Conservation (phyloP, 345 rosid species). For the Populus davidiana region DNA sequence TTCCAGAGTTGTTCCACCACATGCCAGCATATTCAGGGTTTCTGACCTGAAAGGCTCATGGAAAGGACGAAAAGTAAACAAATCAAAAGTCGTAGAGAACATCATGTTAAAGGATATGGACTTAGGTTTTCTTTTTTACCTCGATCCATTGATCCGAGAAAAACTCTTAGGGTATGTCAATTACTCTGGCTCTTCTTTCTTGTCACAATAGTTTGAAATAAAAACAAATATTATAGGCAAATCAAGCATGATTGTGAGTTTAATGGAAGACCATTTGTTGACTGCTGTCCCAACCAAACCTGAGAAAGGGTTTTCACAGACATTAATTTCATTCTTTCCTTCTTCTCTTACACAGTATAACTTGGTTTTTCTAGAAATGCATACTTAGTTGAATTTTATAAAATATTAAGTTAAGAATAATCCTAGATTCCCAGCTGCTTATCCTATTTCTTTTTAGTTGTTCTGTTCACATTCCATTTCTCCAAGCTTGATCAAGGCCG, state of each 20-base stretch:
- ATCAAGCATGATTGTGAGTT: conserved; percentile 51
- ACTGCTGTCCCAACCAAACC: neutral
- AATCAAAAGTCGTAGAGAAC: conserved; percentile 37
- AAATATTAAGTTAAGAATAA: no score
- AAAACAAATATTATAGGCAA: neutral
- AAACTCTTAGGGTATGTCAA: conserved; percentile 42
- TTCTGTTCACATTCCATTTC: no score
- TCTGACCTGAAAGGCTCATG: conserved; percentile 62
- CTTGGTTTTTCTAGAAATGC: neutral
- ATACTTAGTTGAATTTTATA: no score
- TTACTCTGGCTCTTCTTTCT: neutral
- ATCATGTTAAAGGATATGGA: conserved; percentile 44
- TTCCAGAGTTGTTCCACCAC: conserved; percentile 36
- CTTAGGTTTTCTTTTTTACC: conserved; percentile 49
- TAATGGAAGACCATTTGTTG: neutral
- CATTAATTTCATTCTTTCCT: neutral
- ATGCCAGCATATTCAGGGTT: conserved; percentile 33
- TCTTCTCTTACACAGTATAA: no score
- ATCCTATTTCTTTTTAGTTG: neutral
- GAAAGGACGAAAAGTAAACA: conserved; percentile 43
- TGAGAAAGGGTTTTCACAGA: neutral
- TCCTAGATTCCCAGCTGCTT: neutral
- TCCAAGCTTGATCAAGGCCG: neutral
- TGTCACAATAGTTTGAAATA: neutral
- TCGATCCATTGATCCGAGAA: conserved; percentile 39